Conservation (phyloP, 768 basidiomycete species). For the Boletus bicolor region DNA sequence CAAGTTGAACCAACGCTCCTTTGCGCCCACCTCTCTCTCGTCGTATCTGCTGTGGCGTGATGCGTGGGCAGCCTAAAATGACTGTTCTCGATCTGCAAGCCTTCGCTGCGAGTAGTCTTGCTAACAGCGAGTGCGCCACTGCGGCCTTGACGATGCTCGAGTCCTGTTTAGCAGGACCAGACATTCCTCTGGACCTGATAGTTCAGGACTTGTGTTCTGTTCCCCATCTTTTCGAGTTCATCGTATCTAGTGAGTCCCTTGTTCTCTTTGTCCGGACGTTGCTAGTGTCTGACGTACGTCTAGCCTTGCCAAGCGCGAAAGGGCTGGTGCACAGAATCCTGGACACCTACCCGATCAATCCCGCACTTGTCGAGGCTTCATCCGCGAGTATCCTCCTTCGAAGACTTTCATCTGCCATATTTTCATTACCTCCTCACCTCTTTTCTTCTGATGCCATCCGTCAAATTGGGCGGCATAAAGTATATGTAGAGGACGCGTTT, state of each 20-base stretch:
- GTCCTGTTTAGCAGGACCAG: slow-evolving; percentile 27
- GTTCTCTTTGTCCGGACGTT: background rate
- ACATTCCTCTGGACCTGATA: slow-evolving; percentile 20
- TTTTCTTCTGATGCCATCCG: slow-evolving; percentile 9
- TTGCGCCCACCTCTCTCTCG: background rate
- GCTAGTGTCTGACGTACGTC: background rate
- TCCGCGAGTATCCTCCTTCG: slow-evolving; percentile 20
- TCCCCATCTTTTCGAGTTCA: slow-evolving; percentile 28
- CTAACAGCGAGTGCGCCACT: slow-evolving; percentile 17
- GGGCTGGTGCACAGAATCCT: slow-evolving; percentile 30
- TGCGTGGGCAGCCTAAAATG: background rate
- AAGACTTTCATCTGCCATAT: slow-evolving; percentile 24
- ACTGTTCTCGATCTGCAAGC: slow-evolving; percentile 13
- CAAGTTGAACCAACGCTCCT: background rate
- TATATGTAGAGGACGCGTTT: slow-evolving; percentile 23
- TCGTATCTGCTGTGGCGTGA: background rate
- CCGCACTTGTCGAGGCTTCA: slow-evolving; percentile 22
- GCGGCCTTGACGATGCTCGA: slow-evolving; percentile 14
- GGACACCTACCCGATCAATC: slow-evolving; percentile 30
- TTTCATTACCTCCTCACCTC: slow-evolving; percentile 20
- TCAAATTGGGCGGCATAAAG: slow-evolving; percentile 18
- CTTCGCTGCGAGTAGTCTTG: slow-evolving; percentile 19
- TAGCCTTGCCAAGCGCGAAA: slow-evolving; percentile 15
- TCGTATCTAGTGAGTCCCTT: slow-evolving; percentile 26
- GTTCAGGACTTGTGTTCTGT: slow-evolving; percentile 28